Base-by-base conservation (phyloP, 2,329 filamentous ascomycete genomes). In the Penicillium brevicompactum region DNA sequence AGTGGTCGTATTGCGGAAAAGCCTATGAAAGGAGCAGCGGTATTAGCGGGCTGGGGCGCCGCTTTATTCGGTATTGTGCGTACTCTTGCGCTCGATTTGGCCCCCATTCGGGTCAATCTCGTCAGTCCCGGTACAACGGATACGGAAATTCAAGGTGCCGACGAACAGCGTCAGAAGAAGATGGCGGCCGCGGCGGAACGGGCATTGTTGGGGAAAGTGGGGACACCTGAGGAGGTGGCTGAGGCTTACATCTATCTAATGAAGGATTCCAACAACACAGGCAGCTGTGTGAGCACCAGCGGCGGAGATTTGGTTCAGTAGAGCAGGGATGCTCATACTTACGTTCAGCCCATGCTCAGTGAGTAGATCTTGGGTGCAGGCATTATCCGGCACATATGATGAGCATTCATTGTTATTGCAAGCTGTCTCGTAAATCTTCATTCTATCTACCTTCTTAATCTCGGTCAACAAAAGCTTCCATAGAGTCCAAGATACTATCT, bases 211-310 rank as follows among this genome's bases (percentile, higher is more conserved):
- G 13, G 56, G 50, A 3, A 52, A 51, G 4, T 31, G 76, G 69
- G 5, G 58, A 64, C 56, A 42, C 67, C 71, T 5, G 73, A 75
- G 54, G 76, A 79, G 65, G 66, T 79, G 31, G 77, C 75, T 2
- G 79, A 83, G 71, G 72, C 71, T 40, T 84, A 76, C 69, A 51
- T 83, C 60, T 80, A 74, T 62, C 63, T 74, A 18, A 72, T 83
- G 75, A 62, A 62, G 43, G 57, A 62, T 43, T 52, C 51, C 16
- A 57, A 55, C 44, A 53, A 41, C 10, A 62, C 76, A n/a, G 80
- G 78, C 5, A 70, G 68, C 22, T 69, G 79, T 57, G 67, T 81
- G 18, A 67, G 70, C 55, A 78, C 77, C 9, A 77, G 79, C 67
- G 76, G 57, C 30, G 24, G 59, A 57, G 18, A 51, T 37, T 16